Percentiles rank a stretch among this genome's conserved stretches.
Conservation (phyloP, 371 early-diverging fungal species). For the Mortierella sp. region DNA sequence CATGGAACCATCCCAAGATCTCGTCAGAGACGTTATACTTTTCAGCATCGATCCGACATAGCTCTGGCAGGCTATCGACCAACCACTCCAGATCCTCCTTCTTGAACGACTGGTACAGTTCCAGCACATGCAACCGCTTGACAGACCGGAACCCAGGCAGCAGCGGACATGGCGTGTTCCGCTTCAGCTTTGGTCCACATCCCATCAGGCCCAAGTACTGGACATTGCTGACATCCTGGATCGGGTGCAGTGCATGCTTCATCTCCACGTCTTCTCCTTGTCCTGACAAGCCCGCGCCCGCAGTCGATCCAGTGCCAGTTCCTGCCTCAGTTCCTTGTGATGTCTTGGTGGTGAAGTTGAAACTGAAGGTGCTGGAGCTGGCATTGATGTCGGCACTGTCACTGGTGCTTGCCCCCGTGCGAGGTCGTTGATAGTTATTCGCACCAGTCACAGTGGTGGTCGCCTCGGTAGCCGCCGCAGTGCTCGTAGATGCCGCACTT, state of each 20-base stretch:
- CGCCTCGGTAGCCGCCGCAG: background rate
- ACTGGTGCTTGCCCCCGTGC: background rate
- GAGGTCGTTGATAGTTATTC: conserved; percentile 2
- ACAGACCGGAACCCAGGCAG: conserved; percentile 41
- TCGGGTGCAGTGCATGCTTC: conserved; percentile 37
- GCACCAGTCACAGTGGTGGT: background rate
- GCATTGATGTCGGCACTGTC: too few relatives aligned
- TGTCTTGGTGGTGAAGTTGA: background rate
- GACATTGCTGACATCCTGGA: conserved; percentile 36
- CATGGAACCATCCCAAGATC: conserved; percentile 28
- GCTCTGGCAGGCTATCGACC: conserved; percentile 30
- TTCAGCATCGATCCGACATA: conserved; percentile 53
- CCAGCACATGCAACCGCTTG: conserved; percentile 39
- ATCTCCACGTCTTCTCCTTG: conserved; percentile 19
- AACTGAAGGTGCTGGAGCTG: too few relatives aligned
- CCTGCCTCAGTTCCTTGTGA: background rate
- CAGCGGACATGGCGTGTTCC: conserved; percentile 11
- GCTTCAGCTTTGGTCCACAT: conserved; percentile 32
- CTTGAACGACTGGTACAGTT: conserved; percentile 43
- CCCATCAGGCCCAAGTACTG: conserved; percentile 55
- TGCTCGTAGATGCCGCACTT: background rate
- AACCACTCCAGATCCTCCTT: conserved; percentile 51
- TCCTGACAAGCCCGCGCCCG: background rate
- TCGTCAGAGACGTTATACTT: conserved; percentile 49
- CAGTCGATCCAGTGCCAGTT: background rate